Percentiles rank a stretch among this genome's conserved stretches.
Conservation (phyloP, 140 eudicot genomes). For the Flaveria floridana region DNA sequence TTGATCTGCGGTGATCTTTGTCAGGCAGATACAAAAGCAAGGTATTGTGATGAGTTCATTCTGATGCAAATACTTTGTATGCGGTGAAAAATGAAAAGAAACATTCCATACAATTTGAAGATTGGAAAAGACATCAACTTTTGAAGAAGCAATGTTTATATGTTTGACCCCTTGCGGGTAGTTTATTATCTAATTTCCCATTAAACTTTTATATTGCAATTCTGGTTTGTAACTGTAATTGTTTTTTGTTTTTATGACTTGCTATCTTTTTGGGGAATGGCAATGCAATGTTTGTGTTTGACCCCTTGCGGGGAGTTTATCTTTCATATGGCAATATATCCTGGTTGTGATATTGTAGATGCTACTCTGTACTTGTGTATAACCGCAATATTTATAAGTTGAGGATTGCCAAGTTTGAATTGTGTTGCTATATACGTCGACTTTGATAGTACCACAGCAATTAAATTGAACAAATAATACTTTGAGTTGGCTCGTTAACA, state of each 20-base stretch:
- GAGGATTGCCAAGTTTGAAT: neutral
- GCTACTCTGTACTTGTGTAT: neutral
- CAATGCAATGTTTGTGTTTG: conserved; percentile 6
- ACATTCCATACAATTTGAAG: conserved; percentile 17
- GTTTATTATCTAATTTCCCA: neutral
- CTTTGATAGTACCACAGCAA: too few species aligned
- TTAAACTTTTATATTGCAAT: conserved; percentile 12
- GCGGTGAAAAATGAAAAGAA: conserved; percentile 12
- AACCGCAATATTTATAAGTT: neutral
- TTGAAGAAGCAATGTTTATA: neutral
- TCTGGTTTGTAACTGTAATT: conserved; percentile 15
- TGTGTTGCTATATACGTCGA: neutral
- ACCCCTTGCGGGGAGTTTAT: too few species aligned
- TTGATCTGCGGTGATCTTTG: conserved; percentile 69
- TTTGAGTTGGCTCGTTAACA: too few species aligned
- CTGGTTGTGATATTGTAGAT: too few species aligned
- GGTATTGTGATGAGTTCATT: conserved; percentile 8
- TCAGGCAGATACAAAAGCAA: conserved; percentile 1
- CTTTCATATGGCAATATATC: too few species aligned
- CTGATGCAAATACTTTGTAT: conserved; percentile 37
- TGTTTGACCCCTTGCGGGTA: neutral
- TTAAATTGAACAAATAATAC: too few species aligned
- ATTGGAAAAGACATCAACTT: neutral
- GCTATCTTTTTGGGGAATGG: neutral
- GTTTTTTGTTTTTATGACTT: neutral